A percentile compares a stretch with the other conserved stretches of the same genome.
These are phyloP conservation scores for Chlorella vulgaris DNA, from an alignment of 139 green algal genomes.

Conservation along the genomic window DNA sequence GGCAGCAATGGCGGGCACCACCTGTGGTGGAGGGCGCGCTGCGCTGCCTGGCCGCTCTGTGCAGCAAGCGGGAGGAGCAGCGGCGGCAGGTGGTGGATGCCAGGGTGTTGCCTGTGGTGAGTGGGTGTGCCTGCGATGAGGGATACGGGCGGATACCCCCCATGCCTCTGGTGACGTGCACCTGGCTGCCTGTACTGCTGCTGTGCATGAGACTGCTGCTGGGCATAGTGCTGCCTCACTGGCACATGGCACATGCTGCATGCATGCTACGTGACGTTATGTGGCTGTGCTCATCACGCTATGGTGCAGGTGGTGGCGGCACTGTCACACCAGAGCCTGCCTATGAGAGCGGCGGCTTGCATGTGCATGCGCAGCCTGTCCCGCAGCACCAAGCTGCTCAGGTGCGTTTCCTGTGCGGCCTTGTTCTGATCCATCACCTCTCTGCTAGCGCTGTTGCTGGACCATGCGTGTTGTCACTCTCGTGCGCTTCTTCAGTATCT, in stretches of 20 bases:
- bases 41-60: constrained; percentile 69
- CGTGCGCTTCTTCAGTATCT: too few relatives aligned
- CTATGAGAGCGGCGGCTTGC: constrained; percentile 66
- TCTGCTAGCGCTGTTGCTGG: too few relatives aligned
- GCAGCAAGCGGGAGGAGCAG: constrained; percentile 56
- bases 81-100: constrained; percentile 72
- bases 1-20: constrained; percentile 6
- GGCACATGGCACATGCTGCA: too few relatives aligned
- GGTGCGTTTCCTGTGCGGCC: not conserved
- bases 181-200: too few relatives aligned
- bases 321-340: constrained; percentile 45
- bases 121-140: too few relatives aligned
- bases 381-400: constrained; percentile 61
- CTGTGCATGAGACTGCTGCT: too few relatives aligned
- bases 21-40: constrained; percentile 59
- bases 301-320: constrained; percentile 18
- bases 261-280: not conserved
- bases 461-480: too few relatives aligned
- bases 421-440: too few relatives aligned
- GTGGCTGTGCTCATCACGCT: not conserved
- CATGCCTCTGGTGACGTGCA: too few relatives aligned
- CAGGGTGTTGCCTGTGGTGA: constrained; percentile 60
- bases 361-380: constrained; percentile 74
- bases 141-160: too few relatives aligned
- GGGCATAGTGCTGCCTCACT: too few relatives aligned